A percentile compares a stretch with the other conserved stretches of the same genome.
Conservation (phyloP, 768 basidiomycete genomes). For the Boletus pseudo-olivaceus region DNA sequence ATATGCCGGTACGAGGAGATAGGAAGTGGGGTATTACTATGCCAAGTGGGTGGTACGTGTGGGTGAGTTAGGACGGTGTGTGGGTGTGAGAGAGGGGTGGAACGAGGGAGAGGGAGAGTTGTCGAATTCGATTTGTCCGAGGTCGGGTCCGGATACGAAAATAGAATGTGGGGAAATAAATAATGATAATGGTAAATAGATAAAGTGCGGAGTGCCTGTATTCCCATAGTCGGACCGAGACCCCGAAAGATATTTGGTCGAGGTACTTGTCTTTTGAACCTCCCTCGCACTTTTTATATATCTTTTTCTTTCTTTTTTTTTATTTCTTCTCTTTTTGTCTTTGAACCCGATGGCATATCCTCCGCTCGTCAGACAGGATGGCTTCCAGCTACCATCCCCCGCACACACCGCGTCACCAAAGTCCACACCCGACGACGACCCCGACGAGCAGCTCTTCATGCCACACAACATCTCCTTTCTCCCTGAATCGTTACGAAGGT, state of each 20-base stretch:
- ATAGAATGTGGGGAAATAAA: conserved; percentile 26
- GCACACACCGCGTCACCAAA: conserved; percentile 30
- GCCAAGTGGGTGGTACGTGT: no score
- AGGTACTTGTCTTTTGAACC: not conserved
- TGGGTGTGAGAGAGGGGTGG: no score
- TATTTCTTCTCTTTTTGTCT: not conserved
- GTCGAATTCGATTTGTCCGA: conserved; percentile 8
- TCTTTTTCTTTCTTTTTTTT: not conserved
- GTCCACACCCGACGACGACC: conserved; percentile 28
- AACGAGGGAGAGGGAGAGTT: no score
- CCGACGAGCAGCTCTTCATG: conserved; percentile 40
- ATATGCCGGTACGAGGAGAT: no score
- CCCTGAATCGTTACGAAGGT: conserved; percentile 55
- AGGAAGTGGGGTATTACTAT: no score
- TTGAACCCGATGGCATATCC: conserved; percentile 26
- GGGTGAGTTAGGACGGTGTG: no score
- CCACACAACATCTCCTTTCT: conserved; percentile 44
- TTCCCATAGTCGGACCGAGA: conserved; percentile 35
- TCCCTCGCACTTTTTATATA: not conserved
- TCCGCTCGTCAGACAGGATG: conserved; percentile 57
- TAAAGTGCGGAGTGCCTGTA: conserved; percentile 11
- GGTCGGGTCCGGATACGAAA: conserved; percentile 13
- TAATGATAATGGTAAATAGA: conserved; percentile 5
- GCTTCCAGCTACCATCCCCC: conserved; percentile 62
- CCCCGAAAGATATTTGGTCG: conserved; percentile 25